These are phyloP conservation scores for Psilocybe sp. DNA, from an alignment of 768 basidiomycete species.

Conservation along the genomic window DNA sequence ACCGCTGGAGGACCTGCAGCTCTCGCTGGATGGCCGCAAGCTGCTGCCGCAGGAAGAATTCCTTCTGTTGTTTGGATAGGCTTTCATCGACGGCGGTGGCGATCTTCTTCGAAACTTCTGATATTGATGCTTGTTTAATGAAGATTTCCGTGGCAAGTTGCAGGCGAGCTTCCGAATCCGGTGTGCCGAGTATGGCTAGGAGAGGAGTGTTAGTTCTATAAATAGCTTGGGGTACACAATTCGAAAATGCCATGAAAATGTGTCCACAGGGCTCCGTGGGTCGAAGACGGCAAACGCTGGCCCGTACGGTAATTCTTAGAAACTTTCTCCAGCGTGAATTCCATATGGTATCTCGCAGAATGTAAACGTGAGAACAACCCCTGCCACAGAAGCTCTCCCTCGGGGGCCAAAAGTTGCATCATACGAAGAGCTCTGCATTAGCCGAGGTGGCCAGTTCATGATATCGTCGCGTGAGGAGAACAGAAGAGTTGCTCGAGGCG, in stretches of 20 bases:
- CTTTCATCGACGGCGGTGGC: conserved; percentile 78
- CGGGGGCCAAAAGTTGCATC: too few relatives aligned
- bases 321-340: too few relatives aligned
- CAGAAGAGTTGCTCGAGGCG: too few relatives aligned
- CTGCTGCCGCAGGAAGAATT: conserved; percentile 82
- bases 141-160: conserved; percentile 68
- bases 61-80: conserved; percentile 86
- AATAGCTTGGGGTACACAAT: conserved; percentile 4
- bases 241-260: conserved; percentile 1
- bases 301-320: too few relatives aligned
- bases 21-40: conserved; percentile 79
- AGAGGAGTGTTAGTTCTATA: conserved; percentile 5
- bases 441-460: too few relatives aligned
- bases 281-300: too few relatives aligned
- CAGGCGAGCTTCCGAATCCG: conserved; percentile 60
- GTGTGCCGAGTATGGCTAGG: conserved; percentile 59
- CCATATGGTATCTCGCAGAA: too few relatives aligned
- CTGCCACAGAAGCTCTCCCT: too few relatives aligned
- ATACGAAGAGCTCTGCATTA: too few relatives aligned
- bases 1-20: conserved; percentile 52
- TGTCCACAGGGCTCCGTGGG: conserved; percentile 1
- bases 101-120: conserved; percentile 80
- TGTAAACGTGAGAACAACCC: too few relatives aligned
- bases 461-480: too few relatives aligned
- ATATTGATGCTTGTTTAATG: conserved; percentile 72